These are phyloP conservation scores for Digitaria exilis DNA, from an alignment of 202 grass and related monocot genomes.

Conservation along the genomic window DNA sequence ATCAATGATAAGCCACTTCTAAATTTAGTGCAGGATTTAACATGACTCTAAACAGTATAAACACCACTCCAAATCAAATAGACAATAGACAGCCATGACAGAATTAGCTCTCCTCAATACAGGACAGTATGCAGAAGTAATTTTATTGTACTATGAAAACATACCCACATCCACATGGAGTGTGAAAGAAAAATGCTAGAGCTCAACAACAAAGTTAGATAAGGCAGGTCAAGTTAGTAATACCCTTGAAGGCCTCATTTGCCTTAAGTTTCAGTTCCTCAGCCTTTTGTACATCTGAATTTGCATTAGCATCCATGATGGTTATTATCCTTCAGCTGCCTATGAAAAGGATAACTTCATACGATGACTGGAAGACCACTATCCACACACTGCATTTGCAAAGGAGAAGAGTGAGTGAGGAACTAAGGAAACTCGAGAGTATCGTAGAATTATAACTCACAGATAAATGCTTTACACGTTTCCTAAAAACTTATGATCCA, in stretches of 20 bases:
- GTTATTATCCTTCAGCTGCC: slow-evolving; percentile 20
- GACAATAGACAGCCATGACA: not conserved
- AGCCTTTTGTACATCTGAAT: slow-evolving; percentile 60
- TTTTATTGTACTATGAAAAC: not conserved
- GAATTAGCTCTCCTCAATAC: slow-evolving; percentile 8
- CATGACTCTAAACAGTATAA: not conserved
- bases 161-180: slow-evolving; percentile 5
- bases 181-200: not conserved
- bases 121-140: not conserved
- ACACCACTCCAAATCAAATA: not conserved
- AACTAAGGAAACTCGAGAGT: not conserved
- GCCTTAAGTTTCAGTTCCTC: slow-evolving; percentile 79
- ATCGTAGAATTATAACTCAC: not conserved
- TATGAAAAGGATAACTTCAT: slow-evolving; percentile 11
- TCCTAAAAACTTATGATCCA: slow-evolving; percentile 4
- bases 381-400: not conserved
- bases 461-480: not conserved
- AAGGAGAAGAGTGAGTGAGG: slow-evolving; percentile 15
- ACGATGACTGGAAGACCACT: not conserved
- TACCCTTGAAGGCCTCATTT: slow-evolving; percentile 93
- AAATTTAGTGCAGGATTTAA: slow-evolving; percentile 12
- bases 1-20: not conserved
- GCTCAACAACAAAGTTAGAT: not conserved
- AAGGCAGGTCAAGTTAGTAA: not conserved
- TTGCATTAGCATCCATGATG: slow-evolving; percentile 47